Conservation (phyloP, 768 basidiomycete genomes). For the Collybia nuda region DNA sequence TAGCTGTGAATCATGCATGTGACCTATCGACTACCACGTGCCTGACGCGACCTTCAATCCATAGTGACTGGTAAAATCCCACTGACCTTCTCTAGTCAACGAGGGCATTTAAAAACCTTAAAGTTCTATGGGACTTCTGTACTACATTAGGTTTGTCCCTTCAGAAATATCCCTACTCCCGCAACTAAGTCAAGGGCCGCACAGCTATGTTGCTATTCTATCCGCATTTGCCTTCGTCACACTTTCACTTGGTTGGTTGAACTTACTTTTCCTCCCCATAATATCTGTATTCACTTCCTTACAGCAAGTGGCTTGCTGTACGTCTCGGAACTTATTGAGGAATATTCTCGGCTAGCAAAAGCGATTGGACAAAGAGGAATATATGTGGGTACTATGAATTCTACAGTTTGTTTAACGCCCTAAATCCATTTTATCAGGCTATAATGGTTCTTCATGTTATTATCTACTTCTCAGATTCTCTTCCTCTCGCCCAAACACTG, state of each 20-base stretch:
- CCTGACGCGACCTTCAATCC: slow-evolving; percentile 7
- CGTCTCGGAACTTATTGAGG: slow-evolving; percentile 94
- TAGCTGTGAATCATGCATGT: slow-evolving; percentile 13
- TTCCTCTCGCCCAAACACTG: slow-evolving; percentile 70
- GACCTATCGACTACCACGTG: slow-evolving; percentile 8
- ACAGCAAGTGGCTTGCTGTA: slow-evolving; percentile 92
- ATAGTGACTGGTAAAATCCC: neutral
- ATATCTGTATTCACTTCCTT: slow-evolving; percentile 3
- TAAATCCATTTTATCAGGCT: slow-evolving; percentile 41
- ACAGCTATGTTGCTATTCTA: slow-evolving; percentile 72
- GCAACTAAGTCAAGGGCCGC: neutral
- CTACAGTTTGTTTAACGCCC: neutral
- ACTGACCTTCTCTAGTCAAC: slow-evolving; percentile 10
- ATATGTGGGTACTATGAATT: slow-evolving; percentile 60
- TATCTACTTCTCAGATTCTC: slow-evolving; percentile 76
- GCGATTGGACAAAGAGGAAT: slow-evolving; percentile 79
- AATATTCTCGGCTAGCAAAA: slow-evolving; percentile 85
- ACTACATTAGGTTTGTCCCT: slow-evolving; percentile 55
- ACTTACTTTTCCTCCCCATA: neutral
- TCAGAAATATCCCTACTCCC: too few species aligned
- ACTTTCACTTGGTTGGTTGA: slow-evolving; percentile 74
- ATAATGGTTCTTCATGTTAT: slow-evolving; percentile 78
- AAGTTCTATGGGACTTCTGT: slow-evolving; percentile 49
- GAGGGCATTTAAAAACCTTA: slow-evolving; percentile 1
- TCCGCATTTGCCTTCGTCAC: slow-evolving; percentile 90